A percentile compares a stretch with the other conserved stretches of the same genome.
Evolutionary conservation across 495 filamentous ascomycete species (phyloP).

Genomic region (Tricharina praecox): DNA sequence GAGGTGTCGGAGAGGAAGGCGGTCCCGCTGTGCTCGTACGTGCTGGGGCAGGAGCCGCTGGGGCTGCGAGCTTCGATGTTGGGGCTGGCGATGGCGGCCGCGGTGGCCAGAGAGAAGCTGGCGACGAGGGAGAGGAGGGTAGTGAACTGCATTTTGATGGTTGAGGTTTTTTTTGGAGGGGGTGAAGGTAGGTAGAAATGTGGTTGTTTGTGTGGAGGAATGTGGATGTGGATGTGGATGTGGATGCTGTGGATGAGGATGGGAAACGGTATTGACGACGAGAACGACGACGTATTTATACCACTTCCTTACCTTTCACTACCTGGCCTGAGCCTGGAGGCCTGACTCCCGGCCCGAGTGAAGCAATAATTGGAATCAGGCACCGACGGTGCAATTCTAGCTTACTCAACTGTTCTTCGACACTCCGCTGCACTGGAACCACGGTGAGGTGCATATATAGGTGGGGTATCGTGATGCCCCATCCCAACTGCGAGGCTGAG

Average conservation of each 20-base stretch:
- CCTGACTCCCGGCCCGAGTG: no score
- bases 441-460: no score
- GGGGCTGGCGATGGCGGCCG: not conserved
- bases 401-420: no score
- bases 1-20: constrained; percentile 1
- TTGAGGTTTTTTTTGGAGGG: not conserved
- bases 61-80: not conserved
- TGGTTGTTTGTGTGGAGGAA: not conserved
- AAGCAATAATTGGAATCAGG: no score
- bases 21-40: not conserved
- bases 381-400: no score
- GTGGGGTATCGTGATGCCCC: no score
- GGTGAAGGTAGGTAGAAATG: not conserved
- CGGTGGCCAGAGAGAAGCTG: no score
- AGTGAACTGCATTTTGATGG: constrained; percentile 4
- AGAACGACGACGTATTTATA: no score
- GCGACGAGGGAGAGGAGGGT: not conserved
- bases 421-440: no score
- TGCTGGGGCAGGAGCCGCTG: not conserved
- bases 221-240: not conserved
- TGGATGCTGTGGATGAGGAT: constrained; percentile 2
- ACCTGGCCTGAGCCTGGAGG: no score
- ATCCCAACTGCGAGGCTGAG: no score
- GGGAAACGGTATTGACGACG: not conserved
- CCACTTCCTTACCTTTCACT: no score